Evolutionary conservation across 495 filamentous ascomycete genomes (phyloP).

Genomic region (Aspergillus avenaceus): DNA sequence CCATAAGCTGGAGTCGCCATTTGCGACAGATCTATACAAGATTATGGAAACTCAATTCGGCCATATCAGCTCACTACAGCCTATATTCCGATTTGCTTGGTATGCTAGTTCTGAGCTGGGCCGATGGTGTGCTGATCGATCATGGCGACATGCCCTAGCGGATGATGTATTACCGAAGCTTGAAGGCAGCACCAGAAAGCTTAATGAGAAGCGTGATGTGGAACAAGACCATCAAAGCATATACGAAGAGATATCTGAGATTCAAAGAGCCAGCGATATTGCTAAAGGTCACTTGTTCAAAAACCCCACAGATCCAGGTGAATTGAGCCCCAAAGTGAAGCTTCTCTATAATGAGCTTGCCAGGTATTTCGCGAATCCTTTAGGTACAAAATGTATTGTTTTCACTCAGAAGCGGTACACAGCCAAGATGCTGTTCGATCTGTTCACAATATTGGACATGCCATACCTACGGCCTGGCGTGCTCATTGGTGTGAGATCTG

Average conservation of each 20-base stretch:
- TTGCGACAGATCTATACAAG: slow-evolving; percentile 61
- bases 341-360: slow-evolving; percentile 54
- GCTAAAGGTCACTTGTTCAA: slow-evolving; percentile 48
- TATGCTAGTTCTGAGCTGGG: slow-evolving; percentile 67
- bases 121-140: slow-evolving; percentile 78
- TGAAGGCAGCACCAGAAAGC: slow-evolving; percentile 51
- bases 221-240: slow-evolving; percentile 31
- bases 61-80: slow-evolving; percentile 51
- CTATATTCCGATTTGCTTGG: slow-evolving; percentile 54
- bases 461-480: slow-evolving; percentile 59
- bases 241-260: slow-evolving; percentile 45
- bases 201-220: slow-evolving; percentile 18
- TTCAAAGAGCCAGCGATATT: slow-evolving; percentile 57
- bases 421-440: slow-evolving; percentile 62
- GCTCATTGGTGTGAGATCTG: slow-evolving; percentile 57
- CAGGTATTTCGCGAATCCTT: slow-evolving; percentile 51
- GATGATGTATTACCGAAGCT: slow-evolving; percentile 63
- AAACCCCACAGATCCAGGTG: slow-evolving; percentile 31
- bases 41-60: slow-evolving; percentile 53
- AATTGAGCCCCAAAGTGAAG: slow-evolving; percentile 71
- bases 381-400: slow-evolving; percentile 73
- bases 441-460: slow-evolving; percentile 57
- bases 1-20: slow-evolving; percentile 39
- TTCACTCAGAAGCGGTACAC: slow-evolving; percentile 80
- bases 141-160: slow-evolving; percentile 69